Base-by-base conservation (phyloP, 1,284 basidiomycete species). In the Dichomitus squalens region DNA sequence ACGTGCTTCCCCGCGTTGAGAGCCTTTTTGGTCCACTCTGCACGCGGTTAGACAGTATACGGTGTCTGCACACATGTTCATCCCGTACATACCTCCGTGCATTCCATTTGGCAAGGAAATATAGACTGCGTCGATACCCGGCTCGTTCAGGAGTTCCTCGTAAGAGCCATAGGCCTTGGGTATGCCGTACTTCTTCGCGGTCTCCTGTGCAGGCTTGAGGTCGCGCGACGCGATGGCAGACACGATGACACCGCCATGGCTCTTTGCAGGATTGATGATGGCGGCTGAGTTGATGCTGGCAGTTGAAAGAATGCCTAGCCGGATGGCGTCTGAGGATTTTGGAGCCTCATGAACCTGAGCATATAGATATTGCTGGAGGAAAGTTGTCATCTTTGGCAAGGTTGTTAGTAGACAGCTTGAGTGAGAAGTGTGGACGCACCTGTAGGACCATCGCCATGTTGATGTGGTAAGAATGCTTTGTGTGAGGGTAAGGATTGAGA, bases 1-100 rank as follows among this genome's bases (percentile, higher is more conserved):
- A 92, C 88, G 63, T 90, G 88, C 68, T 92, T 90, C 3, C 87
- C 86, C 0, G 85, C 83, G 9, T 75, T 72, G 25, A 92, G 78
- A 7, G 86, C 86, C 64, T 88, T 90, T 81, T 87, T 85, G 0
- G 88, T 87, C 88, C 87, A 91, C 11, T 49, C 60, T 62, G 12
- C 7, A 6, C n/a, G 16, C 5, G 5, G 18, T 12, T 81, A 58
- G 21, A 55, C 18, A n/a, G 14, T 33, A 18, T 27, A 16, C 18
- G n/a, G n/a, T 12, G 35, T 21, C 38, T n/a, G 16, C 1, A n/a
- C n/a, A n/a, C n/a, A n/a, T n/a, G n/a, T n/a, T n/a, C n/a, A n/a
- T n/a, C n/a, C n/a, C n/a, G n/a, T 7, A 66, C 76, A 21, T 63
- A 88, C 86, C 56, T 33, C 60, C 60, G 44, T 61, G 60, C 60